A percentile compares a stretch with the other conserved stretches of the same genome.
phyloP scores from a whole-genome alignment of 2,329 filamentous ascomycete genomes.

The Westerdykella aurantiaca region DNA sequence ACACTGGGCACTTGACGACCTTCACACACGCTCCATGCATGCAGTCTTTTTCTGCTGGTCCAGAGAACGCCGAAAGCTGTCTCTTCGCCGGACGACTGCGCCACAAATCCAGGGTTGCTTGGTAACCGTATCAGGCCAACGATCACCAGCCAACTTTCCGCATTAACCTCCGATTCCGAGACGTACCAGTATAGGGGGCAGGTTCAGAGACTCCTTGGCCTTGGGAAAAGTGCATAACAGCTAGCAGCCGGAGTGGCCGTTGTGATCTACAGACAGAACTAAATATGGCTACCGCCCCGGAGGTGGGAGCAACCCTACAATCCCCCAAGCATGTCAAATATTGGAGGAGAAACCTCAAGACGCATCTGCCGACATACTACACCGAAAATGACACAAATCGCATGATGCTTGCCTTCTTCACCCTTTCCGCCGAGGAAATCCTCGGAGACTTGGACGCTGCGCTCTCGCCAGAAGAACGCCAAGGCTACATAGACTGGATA shows the following conservation, averaged over 20 bases:
- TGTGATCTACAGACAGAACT: not conserved
- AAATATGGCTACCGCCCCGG: not conserved
- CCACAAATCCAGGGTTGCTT: no score
- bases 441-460: slow-evolving; percentile 58
- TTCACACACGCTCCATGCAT: no score
- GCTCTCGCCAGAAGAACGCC: slow-evolving; percentile 49
- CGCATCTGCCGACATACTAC: slow-evolving; percentile 74
- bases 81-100: no score
- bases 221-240: no score
- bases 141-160: no score
- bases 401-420: slow-evolving; percentile 85
- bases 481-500: slow-evolving; percentile 66
- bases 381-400: slow-evolving; percentile 85
- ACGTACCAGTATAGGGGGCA: no score
- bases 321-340: slow-evolving; percentile 67
- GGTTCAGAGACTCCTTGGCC: no score
- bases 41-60: no score
- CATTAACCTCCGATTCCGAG: no score
- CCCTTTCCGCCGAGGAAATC: slow-evolving; percentile 76
- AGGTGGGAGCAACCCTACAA: slow-evolving; percentile 21
- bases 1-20: not conserved
- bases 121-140: no score
- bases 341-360: slow-evolving; percentile 83
- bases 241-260: no score
- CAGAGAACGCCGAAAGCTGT: no score